Evolutionary conservation across 2,329 filamentous ascomycete genomes (phyloP).

Genomic region (Xylariaceae sp.): DNA sequence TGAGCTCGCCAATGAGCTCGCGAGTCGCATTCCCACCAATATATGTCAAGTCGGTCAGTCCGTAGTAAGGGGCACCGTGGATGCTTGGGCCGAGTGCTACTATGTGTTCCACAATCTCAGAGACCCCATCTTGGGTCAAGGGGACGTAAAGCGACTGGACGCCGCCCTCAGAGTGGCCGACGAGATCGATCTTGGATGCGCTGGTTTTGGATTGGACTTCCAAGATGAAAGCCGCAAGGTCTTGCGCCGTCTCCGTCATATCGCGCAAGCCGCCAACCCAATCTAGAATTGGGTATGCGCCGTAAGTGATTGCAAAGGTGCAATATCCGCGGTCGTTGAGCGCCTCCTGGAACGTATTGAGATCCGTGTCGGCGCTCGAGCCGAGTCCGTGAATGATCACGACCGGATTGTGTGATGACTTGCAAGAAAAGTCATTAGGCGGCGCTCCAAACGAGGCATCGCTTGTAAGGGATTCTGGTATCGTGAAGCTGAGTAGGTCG

Average conservation of each 20-base stretch:
- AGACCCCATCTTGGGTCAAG: slow-evolving; percentile 24
- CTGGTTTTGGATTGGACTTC: slow-evolving; percentile 34
- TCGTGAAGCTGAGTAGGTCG: slow-evolving; percentile 11
- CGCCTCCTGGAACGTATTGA: slow-evolving; percentile 25
- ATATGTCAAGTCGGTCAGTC: slow-evolving; percentile 27
- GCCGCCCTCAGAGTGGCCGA: slow-evolving; percentile 42
- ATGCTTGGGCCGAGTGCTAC: slow-evolving; percentile 25
- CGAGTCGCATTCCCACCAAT: slow-evolving; percentile 23
- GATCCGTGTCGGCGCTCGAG: slow-evolving; percentile 22
- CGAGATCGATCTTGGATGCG: slow-evolving; percentile 36
- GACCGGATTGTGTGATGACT: slow-evolving; percentile 35
- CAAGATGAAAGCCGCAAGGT: slow-evolving; percentile 37
- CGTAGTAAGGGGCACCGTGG: slow-evolving; percentile 27
- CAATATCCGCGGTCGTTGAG: slow-evolving; percentile 35
- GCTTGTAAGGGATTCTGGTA: slow-evolving; percentile 17
- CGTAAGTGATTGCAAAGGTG: slow-evolving; percentile 40
- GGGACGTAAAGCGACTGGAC: slow-evolving; percentile 35
- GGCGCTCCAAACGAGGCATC: slow-evolving; percentile 24
- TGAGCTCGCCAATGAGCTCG: slow-evolving; percentile 14
- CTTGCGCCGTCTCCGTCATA: slow-evolving; percentile 35
- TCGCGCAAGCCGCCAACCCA: slow-evolving; percentile 36
- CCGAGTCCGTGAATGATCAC: slow-evolving; percentile 43
- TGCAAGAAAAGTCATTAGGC: slow-evolving; percentile 24
- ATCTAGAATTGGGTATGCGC: slow-evolving; percentile 33
- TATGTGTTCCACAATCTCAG: slow-evolving; percentile 23